Conservation (phyloP, 1,284 basidiomycete genomes). For the Cryptococcus amylolentus region DNA sequence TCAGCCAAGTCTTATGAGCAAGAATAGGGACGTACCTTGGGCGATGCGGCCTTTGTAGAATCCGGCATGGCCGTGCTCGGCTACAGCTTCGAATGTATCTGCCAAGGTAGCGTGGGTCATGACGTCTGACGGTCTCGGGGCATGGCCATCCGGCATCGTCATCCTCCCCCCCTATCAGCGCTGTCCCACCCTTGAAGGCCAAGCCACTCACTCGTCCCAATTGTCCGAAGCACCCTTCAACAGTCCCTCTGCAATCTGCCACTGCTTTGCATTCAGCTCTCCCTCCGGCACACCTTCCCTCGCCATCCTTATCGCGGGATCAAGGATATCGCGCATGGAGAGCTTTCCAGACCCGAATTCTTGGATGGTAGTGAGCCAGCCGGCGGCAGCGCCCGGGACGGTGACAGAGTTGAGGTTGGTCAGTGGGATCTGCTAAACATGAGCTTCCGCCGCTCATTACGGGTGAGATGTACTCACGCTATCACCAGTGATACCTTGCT, state of each 20-base stretch:
- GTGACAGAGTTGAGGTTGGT: slow-evolving; percentile 83
- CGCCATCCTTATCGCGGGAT: slow-evolving; percentile 77
- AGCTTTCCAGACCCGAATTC: slow-evolving; percentile 79
- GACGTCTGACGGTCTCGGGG: slow-evolving; percentile 64
- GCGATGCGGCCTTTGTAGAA: slow-evolving; percentile 90
- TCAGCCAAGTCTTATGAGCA: slow-evolving; percentile 39
- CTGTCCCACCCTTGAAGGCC: not conserved
- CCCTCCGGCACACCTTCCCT: slow-evolving; percentile 64
- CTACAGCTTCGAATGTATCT: slow-evolving; percentile 74
- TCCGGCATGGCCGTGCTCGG: slow-evolving; percentile 75
- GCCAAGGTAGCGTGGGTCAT: slow-evolving; percentile 76
- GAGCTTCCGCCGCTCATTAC: not conserved
- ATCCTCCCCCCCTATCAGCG: slow-evolving; percentile 24
- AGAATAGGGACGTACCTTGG: slow-evolving; percentile 51
- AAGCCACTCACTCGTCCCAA: slow-evolving; percentile 54
- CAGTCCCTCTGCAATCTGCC: slow-evolving; percentile 68
- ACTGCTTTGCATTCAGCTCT: slow-evolving; percentile 68
- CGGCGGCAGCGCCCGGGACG: slow-evolving; percentile 87
- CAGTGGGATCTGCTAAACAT: slow-evolving; percentile 57
- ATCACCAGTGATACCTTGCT: slow-evolving; percentile 64
- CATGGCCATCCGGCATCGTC: slow-evolving; percentile 42
- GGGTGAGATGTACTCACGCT: slow-evolving; percentile 30
- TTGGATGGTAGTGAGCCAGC: slow-evolving; percentile 86
- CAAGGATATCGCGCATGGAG: slow-evolving; percentile 73
- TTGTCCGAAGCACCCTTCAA: slow-evolving; percentile 79